Evolutionary conservation across 2,329 filamentous ascomycete genomes (phyloP), one percentile per base, ranked within the genome.

Genomic region (Sporothrix variecibatus): DNA sequence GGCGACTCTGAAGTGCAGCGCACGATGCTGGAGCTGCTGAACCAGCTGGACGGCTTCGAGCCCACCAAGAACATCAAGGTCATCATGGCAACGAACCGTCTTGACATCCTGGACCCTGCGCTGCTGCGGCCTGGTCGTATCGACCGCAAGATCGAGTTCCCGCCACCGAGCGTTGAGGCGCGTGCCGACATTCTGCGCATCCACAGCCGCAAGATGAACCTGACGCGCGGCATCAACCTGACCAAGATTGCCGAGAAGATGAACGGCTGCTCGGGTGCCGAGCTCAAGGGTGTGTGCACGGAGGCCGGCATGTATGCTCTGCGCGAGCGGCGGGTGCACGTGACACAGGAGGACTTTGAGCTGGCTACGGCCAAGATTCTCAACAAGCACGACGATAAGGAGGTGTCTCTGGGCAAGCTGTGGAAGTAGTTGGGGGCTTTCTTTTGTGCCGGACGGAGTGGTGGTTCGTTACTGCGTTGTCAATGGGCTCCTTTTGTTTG

Each of bases 31-130:
- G 96, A 99, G 84, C 87, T 99, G 75, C 90, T 99, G 77, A 99
- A 99, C 86, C 96, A 99, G 87, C 90, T 99, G 75, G 96, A 99
- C 82, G 96, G 96, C 70, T 99, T 99, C 84, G 96, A 98, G 85
- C 96, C 96, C 6, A 98, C 95, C 65, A 99, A 99, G 87, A 98
- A 98, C 85, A 99, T 99, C 90, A 99, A 99, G 85, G 94, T 99
- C 83, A 97, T 99, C 85, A 99, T 99, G 95, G 96, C 96, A 72
- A 99, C 96, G 68, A 99, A 99, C 85, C 93, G 96, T 82, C 89
- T 99, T 77, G 96, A 99, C 80, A 98, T 99, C 77, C 90, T 99
- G 65, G 96, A 99, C 82, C 96, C 96, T 1, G 96, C 96, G 1
- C 89, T 99, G 62, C 88, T 99, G 78, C 92, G 96, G 79, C 96